Evolutionary conservation across 768 basidiomycete genomes (phyloP).

Genomic region (Dendrothele bispora): DNA sequence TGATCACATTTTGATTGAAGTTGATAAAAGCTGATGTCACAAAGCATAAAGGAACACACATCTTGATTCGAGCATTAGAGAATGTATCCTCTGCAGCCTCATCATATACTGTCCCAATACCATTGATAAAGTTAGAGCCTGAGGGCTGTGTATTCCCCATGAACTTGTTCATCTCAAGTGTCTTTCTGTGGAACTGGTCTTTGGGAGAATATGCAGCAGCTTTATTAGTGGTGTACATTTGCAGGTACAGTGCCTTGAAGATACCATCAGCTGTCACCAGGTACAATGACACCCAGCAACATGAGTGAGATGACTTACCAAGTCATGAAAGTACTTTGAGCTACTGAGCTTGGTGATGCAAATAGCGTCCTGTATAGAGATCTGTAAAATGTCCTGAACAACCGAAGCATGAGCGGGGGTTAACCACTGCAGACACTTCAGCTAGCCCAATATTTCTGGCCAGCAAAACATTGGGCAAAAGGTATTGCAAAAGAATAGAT

Average conservation of each 20-base stretch:
- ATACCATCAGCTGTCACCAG: conserved; percentile 17
- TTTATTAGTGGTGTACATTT: conserved; percentile 35
- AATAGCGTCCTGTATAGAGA: conserved; percentile 13
- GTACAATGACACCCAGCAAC: conserved; percentile 31
- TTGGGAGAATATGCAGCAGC: conserved; percentile 21
- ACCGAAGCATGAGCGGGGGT: conserved; percentile 25
- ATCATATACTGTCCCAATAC: conserved; percentile 19
- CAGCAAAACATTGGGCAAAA: no score
- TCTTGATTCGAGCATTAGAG: conserved; percentile 26
- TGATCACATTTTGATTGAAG: no score
- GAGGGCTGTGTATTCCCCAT: conserved; percentile 9
- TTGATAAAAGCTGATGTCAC: conserved; percentile 3
- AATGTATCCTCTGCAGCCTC: conserved; percentile 12
- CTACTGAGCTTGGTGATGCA: conserved; percentile 21
- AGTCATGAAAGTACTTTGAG: conserved; percentile 22
- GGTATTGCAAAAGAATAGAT: no score
- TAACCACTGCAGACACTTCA: conserved; percentile 29
- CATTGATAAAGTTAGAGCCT: conserved; percentile 9
- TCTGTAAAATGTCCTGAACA: conserved; percentile 11
- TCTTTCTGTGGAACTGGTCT: conserved; percentile 17
- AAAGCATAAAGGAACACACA: conserved; percentile 21
- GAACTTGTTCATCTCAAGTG: conserved; percentile 14
- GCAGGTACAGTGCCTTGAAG: conserved; percentile 21
- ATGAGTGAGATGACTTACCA: conserved; percentile 24
- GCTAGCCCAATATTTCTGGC: no score